phyloP scores from a whole-genome alignment of 169 alveolate species.

The Plasmodium gaboni region DNA sequence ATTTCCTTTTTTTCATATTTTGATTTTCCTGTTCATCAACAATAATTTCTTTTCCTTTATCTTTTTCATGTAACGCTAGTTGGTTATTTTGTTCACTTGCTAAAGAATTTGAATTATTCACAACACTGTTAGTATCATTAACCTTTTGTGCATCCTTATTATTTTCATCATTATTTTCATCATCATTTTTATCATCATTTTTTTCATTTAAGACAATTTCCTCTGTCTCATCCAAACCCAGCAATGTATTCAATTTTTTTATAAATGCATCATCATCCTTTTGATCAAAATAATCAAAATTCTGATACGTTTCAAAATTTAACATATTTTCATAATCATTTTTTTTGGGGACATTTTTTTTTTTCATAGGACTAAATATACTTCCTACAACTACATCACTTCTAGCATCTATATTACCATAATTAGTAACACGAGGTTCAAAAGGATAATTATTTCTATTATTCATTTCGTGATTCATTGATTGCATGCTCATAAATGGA shows the following conservation, averaged over 20 bases:
- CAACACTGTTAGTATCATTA: not conserved
- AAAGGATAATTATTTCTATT: conserved; percentile 5
- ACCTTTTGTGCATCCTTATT: not conserved
- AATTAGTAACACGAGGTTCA: conserved; percentile 21
- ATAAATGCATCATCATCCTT: conserved; percentile 74
- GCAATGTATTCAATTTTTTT: conserved; percentile 54
- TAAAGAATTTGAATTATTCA: not conserved
- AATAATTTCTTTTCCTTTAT: conserved; percentile 2
- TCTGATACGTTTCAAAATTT: conserved; percentile 73
- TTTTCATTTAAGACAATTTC: conserved; percentile 3
- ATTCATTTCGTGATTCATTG: conserved; percentile 32
- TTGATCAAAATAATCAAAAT: conserved; percentile 76
- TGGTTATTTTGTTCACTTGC: conserved; percentile 10
- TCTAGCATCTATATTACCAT: conserved; percentile 53
- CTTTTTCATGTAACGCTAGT: not conserved
- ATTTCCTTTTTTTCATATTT: conserved; percentile 36
- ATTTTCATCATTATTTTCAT: not conserved
- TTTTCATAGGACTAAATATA: conserved; percentile 60
- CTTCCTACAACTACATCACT: conserved; percentile 71
- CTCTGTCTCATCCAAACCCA: conserved; percentile 64
- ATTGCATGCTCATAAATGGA: conserved; percentile 64
- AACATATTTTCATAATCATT: conserved; percentile 26
- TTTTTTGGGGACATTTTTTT: conserved; percentile 38
- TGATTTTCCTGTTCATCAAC: conserved; percentile 13
- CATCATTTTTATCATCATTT: not conserved